Conservation (phyloP, 1,284 basidiomycete species). For the Austroboletus niveus region DNA sequence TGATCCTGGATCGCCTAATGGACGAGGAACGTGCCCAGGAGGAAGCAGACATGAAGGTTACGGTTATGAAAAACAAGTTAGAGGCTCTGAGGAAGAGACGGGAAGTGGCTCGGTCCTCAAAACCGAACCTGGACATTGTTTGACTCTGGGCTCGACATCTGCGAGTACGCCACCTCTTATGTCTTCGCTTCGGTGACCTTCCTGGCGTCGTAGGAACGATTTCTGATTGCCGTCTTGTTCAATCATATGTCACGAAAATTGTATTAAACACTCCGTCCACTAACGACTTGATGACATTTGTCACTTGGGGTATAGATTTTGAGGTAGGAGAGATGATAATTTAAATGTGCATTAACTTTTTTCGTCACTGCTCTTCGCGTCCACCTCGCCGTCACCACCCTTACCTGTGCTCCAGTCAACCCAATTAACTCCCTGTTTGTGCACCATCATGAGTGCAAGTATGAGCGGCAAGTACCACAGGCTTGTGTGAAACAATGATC, state of each 20-base stretch:
- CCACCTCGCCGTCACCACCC: conserved; percentile 7
- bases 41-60: conserved; percentile 76
- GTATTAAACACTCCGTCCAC: background rate
- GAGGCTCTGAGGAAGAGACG: conserved; percentile 60
- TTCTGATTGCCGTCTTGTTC: no score
- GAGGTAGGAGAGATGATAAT: background rate
- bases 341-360: background rate
- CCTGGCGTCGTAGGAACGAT: background rate
- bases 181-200: background rate
- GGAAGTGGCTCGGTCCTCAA: conserved; percentile 38
- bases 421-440: conserved; percentile 85
- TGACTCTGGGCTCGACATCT: conserved; percentile 3
- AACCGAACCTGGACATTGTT: conserved; percentile 17
- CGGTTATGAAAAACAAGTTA: conserved; percentile 58
- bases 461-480: conserved; percentile 92
- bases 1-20: conserved; percentile 78
- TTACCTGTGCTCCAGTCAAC: conserved; percentile 41
- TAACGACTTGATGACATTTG: background rate
- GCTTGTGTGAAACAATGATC: conserved; percentile 78
- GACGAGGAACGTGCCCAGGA: conserved; percentile 82
- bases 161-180: background rate
- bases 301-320: background rate
- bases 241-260: background rate
- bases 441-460: conserved; percentile 91
- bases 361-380: background rate